phyloP scores from a whole-genome alignment of 1,284 basidiomycete genomes.

The Xanthoconium separans region DNA sequence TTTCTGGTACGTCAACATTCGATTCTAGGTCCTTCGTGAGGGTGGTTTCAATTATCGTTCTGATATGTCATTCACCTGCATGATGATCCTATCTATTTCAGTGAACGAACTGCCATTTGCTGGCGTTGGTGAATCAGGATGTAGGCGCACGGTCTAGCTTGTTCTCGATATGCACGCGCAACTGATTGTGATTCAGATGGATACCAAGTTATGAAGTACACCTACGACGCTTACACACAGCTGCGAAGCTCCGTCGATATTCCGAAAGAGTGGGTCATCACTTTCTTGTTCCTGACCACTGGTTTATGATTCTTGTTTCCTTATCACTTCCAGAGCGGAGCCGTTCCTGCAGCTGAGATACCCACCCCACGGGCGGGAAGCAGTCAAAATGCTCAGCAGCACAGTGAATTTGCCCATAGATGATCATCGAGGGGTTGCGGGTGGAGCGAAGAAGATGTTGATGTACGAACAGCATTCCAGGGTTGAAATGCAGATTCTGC shows the following conservation, averaged over 20 bases:
- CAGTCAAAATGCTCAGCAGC: slow-evolving; percentile 10
- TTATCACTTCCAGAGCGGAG: slow-evolving; percentile 19
- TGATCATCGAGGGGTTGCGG: not conserved
- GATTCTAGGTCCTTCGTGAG: not conserved
- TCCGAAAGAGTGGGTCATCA: slow-evolving; percentile 36
- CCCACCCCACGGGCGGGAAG: slow-evolving; percentile 22
- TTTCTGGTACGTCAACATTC: slow-evolving; percentile 27
- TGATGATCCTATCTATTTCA: not conserved
- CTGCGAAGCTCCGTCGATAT: slow-evolving; percentile 43
- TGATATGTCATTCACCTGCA: slow-evolving; percentile 2
- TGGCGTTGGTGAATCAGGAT: slow-evolving; percentile 44
- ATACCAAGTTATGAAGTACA: slow-evolving; percentile 41
- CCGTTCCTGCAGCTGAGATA: slow-evolving; percentile 21
- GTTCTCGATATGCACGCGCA: not conserved
- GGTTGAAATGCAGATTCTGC: not conserved
- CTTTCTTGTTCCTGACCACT: slow-evolving; percentile 1
- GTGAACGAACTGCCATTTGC: slow-evolving; percentile 27
- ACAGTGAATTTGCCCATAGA: slow-evolving; percentile 5
- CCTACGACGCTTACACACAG: slow-evolving; percentile 50
- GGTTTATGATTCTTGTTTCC: not conserved
- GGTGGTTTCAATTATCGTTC: not conserved
- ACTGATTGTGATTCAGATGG: slow-evolving; percentile 36
- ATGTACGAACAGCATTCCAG: not conserved
- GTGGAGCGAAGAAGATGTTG: not conserved
- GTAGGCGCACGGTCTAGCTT: slow-evolving; percentile 35